phyloP scores from a whole-genome alignment of 2,329 filamentous ascomycete species.

The Colletotrichum acutatum region DNA sequence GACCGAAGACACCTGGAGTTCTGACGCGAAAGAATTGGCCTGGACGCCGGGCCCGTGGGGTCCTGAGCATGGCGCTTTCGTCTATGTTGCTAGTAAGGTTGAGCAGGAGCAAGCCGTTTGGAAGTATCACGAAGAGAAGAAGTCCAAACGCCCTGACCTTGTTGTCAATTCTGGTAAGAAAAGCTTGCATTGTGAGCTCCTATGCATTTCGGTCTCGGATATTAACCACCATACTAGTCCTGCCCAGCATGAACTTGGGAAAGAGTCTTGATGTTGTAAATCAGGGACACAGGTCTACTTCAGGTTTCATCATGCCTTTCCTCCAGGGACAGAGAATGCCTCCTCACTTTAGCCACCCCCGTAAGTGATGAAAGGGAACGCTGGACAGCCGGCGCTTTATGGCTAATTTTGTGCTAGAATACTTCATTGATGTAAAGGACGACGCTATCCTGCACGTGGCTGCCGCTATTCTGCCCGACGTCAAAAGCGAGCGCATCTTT shows the following conservation, averaged over 20 bases:
- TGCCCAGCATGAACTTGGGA: conserved; percentile 44
- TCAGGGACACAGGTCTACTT: conserved; percentile 40
- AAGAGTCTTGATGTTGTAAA: conserved; percentile 34
- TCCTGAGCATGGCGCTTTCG: conserved; percentile 38
- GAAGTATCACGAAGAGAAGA: conserved; percentile 48
- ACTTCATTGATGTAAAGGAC: conserved; percentile 60
- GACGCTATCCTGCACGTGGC: conserved; percentile 62
- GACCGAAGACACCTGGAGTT: conserved; percentile 47
- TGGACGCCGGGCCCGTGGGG: conserved; percentile 50
- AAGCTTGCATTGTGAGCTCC: not conserved
- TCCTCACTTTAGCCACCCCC: not conserved
- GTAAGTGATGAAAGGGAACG: not conserved
- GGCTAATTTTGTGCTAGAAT: conserved; percentile 43
- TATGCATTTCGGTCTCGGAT: not conserved
- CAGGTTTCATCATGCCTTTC: conserved; percentile 34
- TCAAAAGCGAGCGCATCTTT: conserved; percentile 63
- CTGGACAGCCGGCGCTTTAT: not conserved
- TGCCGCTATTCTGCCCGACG: conserved; percentile 56
- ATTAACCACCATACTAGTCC: conserved; percentile 43
- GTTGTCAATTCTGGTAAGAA: conserved; percentile 25
- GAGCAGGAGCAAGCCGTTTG: conserved; percentile 50
- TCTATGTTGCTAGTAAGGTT: conserved; percentile 53
- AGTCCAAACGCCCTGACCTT: conserved; percentile 35
- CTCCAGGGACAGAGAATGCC: conserved; percentile 36
- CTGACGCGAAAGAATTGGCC: conserved; percentile 44